These are phyloP conservation scores for Fagopyrum tataricum DNA, from an alignment of 148 eudicot genomes.

Conservation along the genomic window DNA sequence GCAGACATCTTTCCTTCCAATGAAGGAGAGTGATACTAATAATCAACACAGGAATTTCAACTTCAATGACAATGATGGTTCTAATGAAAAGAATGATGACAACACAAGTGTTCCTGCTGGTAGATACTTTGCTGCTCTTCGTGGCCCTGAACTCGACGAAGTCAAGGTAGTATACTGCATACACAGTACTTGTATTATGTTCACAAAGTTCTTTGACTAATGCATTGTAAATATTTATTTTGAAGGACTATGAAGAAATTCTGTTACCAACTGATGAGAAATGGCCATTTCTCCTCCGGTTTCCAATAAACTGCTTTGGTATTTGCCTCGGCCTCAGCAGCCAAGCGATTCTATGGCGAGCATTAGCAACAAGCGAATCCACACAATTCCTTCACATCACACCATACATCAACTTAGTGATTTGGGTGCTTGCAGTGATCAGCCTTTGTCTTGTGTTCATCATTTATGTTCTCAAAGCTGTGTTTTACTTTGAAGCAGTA, in stretches of 20 bases:
- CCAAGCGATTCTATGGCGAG: conserved; percentile 88
- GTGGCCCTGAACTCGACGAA: conserved; percentile 91
- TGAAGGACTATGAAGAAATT: conserved; percentile 85
- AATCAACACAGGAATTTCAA: conserved; percentile 17
- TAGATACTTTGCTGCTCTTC: conserved; percentile 97
- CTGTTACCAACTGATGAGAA: conserved; percentile 76
- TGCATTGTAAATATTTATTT: not conserved
- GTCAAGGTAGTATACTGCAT: conserved; percentile 84
- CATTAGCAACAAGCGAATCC: conserved; percentile 47
- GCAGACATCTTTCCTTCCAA: conserved; percentile 59
- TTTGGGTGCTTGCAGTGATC: conserved; percentile 59
- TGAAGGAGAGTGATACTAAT: conserved; percentile 26
- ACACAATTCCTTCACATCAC: conserved; percentile 65
- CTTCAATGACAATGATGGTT: conserved; percentile 19
- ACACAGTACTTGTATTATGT: too few species aligned
- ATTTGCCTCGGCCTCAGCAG: conserved; percentile 90
- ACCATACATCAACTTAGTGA: conserved; percentile 52
- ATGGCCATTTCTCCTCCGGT: conserved; percentile 95
- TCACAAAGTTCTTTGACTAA: not conserved
- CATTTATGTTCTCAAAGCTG: conserved; percentile 58
- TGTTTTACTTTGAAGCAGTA: conserved; percentile 83
- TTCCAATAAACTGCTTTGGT: conserved; percentile 84
- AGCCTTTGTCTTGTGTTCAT: conserved; percentile 38
- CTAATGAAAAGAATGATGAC: conserved; percentile 34
- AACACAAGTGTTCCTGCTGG: conserved; percentile 88